Evolutionary conservation across 257 asterid genomes (phyloP).

Genomic region (Asclepias syriaca): DNA sequence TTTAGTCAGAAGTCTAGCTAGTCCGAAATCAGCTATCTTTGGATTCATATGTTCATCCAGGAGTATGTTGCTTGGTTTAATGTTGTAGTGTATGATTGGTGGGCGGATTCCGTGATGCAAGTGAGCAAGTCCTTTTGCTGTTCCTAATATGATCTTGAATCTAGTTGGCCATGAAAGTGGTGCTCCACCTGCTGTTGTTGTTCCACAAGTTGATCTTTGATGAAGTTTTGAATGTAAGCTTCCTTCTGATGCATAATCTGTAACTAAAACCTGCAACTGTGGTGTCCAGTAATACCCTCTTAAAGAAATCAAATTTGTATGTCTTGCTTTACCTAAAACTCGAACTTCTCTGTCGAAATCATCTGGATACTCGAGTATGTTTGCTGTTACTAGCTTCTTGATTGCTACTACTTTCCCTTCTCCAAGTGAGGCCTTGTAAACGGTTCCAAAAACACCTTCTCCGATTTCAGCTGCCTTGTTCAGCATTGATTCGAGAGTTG

Average conservation of each 20-base stretch:
- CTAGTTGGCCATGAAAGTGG: slow-evolving; percentile 63
- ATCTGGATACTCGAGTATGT: slow-evolving; percentile 60
- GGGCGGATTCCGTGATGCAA: slow-evolving; percentile 78
- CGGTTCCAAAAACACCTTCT: slow-evolving; percentile 79
- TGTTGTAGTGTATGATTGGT: slow-evolving; percentile 76
- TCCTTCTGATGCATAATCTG: slow-evolving; percentile 60
- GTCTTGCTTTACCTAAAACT: slow-evolving; percentile 67
- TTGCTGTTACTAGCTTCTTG: slow-evolving; percentile 60
- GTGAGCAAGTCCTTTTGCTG: slow-evolving; percentile 83
- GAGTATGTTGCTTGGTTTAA: slow-evolving; percentile 79
- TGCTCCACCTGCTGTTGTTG: slow-evolving; percentile 1
- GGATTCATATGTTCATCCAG: slow-evolving; percentile 64
- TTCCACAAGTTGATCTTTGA: slow-evolving; percentile 24
- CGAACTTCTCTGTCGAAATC: slow-evolving; percentile 82
- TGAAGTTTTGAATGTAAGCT: slow-evolving; percentile 66
- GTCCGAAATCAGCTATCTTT: slow-evolving; percentile 71
- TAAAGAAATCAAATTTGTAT: slow-evolving; percentile 56
- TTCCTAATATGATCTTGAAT: slow-evolving; percentile 62
- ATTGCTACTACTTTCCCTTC: slow-evolving; percentile 51
- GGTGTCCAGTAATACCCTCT: slow-evolving; percentile 95
- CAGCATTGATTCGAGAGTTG: slow-evolving; percentile 45
- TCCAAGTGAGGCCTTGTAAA: slow-evolving; percentile 55
- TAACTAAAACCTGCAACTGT: slow-evolving; percentile 64
- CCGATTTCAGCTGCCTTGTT: slow-evolving; percentile 71
- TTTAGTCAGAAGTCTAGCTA: slow-evolving; percentile 56